A percentile compares a stretch with the other conserved stretches of the same genome.
These are phyloP conservation scores for Begonia fuchsioides DNA, from an alignment of 306 rosid species.

Conservation along the genomic window DNA sequence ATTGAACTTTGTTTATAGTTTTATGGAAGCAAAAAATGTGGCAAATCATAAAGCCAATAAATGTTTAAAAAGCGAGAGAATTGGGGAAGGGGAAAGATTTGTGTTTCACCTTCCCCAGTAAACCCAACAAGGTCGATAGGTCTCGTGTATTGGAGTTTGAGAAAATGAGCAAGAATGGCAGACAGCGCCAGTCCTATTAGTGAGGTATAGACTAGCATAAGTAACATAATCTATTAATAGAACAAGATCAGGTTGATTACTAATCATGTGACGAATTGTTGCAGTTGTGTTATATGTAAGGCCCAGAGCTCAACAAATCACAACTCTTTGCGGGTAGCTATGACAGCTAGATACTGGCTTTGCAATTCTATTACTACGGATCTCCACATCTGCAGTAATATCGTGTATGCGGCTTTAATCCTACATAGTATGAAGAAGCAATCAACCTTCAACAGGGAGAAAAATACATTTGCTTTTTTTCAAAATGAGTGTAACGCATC, in stretches of 20 bases:
- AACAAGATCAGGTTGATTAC: conserved; percentile 56
- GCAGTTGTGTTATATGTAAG: conserved; percentile 73
- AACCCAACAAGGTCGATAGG: conserved; percentile 91
- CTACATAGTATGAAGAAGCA: conserved; percentile 13
- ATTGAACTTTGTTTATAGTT: too few species aligned
- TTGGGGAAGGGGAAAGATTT: background rate
- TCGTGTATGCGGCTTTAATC: conserved; percentile 43
- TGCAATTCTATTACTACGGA: too few species aligned
- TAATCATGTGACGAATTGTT: conserved; percentile 53
- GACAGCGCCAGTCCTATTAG: conserved; percentile 73
- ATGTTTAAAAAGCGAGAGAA: background rate
- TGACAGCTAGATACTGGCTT: conserved; percentile 47
- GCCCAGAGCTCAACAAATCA: conserved; percentile 79
- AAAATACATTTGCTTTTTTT: too few species aligned
- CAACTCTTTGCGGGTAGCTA: conserved; percentile 54
- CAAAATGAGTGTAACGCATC: too few species aligned
- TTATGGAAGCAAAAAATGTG: background rate
- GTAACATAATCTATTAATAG: conserved; percentile 65
- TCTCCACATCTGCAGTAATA: conserved; percentile 71
- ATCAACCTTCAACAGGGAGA: too few species aligned
- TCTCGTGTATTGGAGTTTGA: conserved; percentile 62
- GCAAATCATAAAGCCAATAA: background rate
- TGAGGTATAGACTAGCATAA: conserved; percentile 66
- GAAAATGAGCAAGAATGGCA: conserved; percentile 72
- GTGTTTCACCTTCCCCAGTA: conserved; percentile 70